Base-by-base conservation (phyloP, 2,329 filamentous ascomycete species). In the Penicillium nordicum region DNA sequence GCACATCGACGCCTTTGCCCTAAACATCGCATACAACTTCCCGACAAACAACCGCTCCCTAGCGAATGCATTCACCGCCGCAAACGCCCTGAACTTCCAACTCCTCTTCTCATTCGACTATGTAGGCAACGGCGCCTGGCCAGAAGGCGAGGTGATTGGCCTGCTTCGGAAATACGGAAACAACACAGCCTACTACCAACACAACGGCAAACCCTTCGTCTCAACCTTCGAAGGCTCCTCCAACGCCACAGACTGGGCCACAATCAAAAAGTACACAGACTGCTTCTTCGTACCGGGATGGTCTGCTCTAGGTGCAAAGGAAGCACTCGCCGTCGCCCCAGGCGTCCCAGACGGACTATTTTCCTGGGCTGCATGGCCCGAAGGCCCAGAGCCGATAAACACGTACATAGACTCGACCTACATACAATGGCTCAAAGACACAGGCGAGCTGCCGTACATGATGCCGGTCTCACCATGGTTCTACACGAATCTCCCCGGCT, bases 391-490 rank as follows among this genome's bases (percentile, higher is more conserved):
- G 3, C 30, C 52, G 0, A 57, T 57, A 30, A 30, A 42, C 14
- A 57, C 51, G 1, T 50, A 57, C 14, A n/a, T 55, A 10, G 55
- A 57, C 36, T 53, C 45, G 7, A 55, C 55, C 1, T 57, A 57
- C 23, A 49, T 50, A 21, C 44, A 57, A 14, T 57, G 44, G 50
- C 55, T 57, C 14, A 53, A 57, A 11, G 55, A 47, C 4, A 29
- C 45, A 6, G 52, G 52, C 6, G 9, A 50, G 1, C 14, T 55
- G 18, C 51, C 55, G 4, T 80, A 75, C 53, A 82, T 84, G 78
- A 82, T 82, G 79, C 76, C 80, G 2, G 78, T 83, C n/a, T 80
- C 79, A 0, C 82, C 82, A 0, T 84, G 81, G 82, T 82, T 77
- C 66, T 82, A 71, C 68, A 85, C 84, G 47, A 81, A 84, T 56